Conservation (phyloP, 2,329 filamentous ascomycete species). For the Graphilbum sp. region DNA sequence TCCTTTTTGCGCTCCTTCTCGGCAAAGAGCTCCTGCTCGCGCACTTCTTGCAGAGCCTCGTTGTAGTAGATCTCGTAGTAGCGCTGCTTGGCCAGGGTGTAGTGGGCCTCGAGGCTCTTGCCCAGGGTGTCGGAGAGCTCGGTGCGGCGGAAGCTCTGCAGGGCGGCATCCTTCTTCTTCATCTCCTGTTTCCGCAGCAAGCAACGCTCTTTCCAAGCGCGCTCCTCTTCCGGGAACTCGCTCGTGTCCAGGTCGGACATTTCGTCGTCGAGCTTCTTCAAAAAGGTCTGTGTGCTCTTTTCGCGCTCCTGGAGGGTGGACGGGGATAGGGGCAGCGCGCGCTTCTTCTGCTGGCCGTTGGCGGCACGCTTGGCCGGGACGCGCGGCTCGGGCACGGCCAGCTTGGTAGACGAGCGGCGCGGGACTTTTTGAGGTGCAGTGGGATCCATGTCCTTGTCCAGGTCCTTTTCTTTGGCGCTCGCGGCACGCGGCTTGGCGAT, state of each 20-base stretch:
- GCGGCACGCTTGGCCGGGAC: constrained; percentile 40
- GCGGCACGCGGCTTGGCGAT: constrained; percentile 8
- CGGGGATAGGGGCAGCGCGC: constrained; percentile 19
- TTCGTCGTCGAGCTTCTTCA: constrained; percentile 29
- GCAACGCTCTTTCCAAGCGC: constrained; percentile 35
- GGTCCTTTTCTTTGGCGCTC: constrained; percentile 25
- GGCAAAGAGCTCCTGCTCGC: constrained; percentile 75
- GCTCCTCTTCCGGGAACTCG: constrained; percentile 26
- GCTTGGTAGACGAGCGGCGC: constrained; percentile 33
- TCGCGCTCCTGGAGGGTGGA: constrained; percentile 37
- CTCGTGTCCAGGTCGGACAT: constrained; percentile 26
- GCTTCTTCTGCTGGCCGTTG: constrained; percentile 36
- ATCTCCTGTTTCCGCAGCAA: constrained; percentile 56
- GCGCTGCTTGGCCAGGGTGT: constrained; percentile 54
- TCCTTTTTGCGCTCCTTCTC: constrained; percentile 99
- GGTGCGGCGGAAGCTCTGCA: constrained; percentile 43
- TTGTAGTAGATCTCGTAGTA: constrained; percentile 66
- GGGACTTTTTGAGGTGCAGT: constrained; percentile 25
- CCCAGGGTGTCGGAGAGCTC: constrained; percentile 43
- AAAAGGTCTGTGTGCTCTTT: constrained; percentile 50
- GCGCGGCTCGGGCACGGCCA: constrained; percentile 23
- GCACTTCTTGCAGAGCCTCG: constrained; percentile 70
- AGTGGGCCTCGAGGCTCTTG: constrained; percentile 50
- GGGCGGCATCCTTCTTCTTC: constrained; percentile 38
- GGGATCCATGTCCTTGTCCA: constrained; percentile 28